These are phyloP conservation scores for Eucalyptus microcorys DNA, from an alignment of 345 rosid species.

Conservation along the genomic window DNA sequence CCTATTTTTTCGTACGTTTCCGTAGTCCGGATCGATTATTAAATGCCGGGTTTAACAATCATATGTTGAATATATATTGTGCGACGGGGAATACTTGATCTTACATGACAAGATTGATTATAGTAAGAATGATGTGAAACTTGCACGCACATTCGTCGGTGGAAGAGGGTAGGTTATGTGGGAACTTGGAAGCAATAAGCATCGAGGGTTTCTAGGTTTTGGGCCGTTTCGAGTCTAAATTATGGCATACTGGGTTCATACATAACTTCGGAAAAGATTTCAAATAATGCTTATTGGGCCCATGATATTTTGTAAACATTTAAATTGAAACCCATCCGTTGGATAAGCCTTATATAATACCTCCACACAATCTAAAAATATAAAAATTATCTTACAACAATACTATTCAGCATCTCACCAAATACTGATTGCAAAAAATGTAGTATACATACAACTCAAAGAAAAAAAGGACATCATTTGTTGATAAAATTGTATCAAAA, in stretches of 20 bases:
- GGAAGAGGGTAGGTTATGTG: background rate
- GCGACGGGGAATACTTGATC: background rate
- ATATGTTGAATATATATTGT: background rate
- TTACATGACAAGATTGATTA: background rate
- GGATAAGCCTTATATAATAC: background rate
- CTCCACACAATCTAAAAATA: background rate
- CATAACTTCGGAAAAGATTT: background rate
- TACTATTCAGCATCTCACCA: background rate
- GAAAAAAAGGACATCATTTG: background rate
- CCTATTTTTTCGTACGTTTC: background rate
- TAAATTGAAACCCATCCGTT: background rate
- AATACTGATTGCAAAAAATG: background rate
- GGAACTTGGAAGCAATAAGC: too few relatives aligned
- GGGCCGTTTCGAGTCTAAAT: background rate
- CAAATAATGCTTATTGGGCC: background rate
- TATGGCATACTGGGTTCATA: background rate
- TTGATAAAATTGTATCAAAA: background rate
- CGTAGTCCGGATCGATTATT: background rate
- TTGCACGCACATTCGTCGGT: background rate
- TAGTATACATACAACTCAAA: background rate
- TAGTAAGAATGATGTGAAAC: background rate
- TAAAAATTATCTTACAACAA: background rate
- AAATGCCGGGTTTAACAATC: background rate
- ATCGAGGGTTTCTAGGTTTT: background rate
- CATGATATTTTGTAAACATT: background rate